Evolutionary conservation across 768 basidiomycete species (phyloP).

Genomic region (Boletus rubroflammeus): DNA sequence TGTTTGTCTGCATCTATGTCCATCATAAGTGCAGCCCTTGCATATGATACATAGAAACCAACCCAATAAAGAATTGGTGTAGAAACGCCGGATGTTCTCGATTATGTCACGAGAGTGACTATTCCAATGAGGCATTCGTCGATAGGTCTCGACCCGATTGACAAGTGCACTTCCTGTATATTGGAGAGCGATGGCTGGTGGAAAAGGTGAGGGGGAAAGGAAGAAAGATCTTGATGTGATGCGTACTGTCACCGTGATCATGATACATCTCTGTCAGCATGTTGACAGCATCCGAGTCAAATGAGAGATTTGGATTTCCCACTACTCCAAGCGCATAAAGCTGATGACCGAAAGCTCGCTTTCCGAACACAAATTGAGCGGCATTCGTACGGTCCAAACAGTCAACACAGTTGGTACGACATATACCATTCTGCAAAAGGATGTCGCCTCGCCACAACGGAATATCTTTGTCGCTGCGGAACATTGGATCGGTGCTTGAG

Average conservation of each 20-base stretch:
- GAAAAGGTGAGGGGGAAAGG: background rate
- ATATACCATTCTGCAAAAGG: conserved; percentile 86
- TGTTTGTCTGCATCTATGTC: conserved; percentile 90
- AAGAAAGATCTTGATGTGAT: background rate
- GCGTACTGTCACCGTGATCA: conserved; percentile 91
- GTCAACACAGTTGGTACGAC: conserved; percentile 94
- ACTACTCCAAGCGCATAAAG: conserved; percentile 92
- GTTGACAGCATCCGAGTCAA: conserved; percentile 92
- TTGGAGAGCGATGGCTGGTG: conserved; percentile 83
- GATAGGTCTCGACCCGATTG: conserved; percentile 93
- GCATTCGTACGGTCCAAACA: conserved; percentile 96
- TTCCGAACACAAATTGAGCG: conserved; percentile 95
- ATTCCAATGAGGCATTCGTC: conserved; percentile 95
- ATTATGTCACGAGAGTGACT: conserved; percentile 96
- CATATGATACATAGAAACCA: background rate
- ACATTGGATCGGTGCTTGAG: background rate
- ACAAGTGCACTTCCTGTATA: conserved; percentile 97
- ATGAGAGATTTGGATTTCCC: conserved; percentile 77
- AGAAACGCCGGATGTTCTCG: conserved; percentile 91
- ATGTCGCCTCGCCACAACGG: conserved; percentile 59
- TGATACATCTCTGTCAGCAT: conserved; percentile 99
- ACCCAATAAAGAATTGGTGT: conserved; percentile 92
- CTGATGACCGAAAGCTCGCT: conserved; percentile 91
- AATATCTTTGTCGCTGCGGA: conserved; percentile 31
- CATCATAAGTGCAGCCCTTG: background rate